Evolutionary conservation across 192 early-diverging fungal species (phyloP), one percentile per base, ranked within the genome.

Genomic region (Kappamyces sp.): DNA sequence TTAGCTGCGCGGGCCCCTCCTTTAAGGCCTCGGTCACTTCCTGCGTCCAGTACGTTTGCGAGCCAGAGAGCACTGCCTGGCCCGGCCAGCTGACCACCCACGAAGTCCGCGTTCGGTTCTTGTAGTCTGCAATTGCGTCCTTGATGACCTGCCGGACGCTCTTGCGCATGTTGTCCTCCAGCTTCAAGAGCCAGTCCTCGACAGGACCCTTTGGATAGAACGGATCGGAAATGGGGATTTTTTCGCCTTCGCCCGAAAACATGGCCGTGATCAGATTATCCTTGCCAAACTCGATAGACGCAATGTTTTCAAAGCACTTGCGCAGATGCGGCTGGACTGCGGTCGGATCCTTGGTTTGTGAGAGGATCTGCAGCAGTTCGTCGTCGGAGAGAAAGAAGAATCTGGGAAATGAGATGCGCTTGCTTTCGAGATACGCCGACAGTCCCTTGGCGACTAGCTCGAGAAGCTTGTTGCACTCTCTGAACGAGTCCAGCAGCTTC

Each of bases 331-430:
- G 80, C 48, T 82, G 80, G 3, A 82, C 80, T 14, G 80, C 80
- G 35, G 78, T 80, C 2, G 80, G 80, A 57, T 82, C 80, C 57
- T 82, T 82, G 0, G 80, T 80, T 57, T 82, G 80, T 34, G 80
- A 82, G 34, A 82, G 59, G 46, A 82, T 82, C 52, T 82, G 80
- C 14, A 82, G 65, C 34, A 82, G 60, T 62, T 82, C 80, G 43
- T 82, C 80, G 60, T 82, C 80, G 31, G 74, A 77, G 30, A 82
- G 55, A 68, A 82, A 82, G 57, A 81, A 81, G 54, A 82, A 82
- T 59, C 80, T 61, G 5, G 80, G 80, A 53, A 82, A 82, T n/a
- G 78, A 39, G 43, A 76, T 68, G 32, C 80, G 59, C 61, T 82
- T 82, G 64, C 71, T 78, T 71, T 82, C 80, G 11, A 82, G 60